These are phyloP conservation scores for Collybia nuda DNA, from an alignment of 768 basidiomycete genomes.

Conservation along the genomic window DNA sequence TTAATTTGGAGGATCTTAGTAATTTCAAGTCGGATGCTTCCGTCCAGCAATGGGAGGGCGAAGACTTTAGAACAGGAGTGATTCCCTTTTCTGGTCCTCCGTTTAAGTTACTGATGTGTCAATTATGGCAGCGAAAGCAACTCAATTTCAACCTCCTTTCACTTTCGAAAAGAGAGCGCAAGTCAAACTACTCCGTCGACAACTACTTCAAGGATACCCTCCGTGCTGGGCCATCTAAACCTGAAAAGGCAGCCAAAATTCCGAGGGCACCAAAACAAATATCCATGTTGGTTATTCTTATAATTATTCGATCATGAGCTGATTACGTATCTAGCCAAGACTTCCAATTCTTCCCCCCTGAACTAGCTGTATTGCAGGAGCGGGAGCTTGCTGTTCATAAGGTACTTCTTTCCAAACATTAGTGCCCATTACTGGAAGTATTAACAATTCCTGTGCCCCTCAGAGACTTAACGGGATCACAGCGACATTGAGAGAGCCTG, in stretches of 20 bases:
- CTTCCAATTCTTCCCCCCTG: conserved; percentile 93
- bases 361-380: conserved; percentile 81
- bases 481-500: conserved; percentile 64
- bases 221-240: conserved; percentile 74
- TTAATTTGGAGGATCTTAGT: conserved; percentile 92
- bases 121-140: conserved; percentile 50
- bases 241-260: conserved; percentile 78
- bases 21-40: conserved; percentile 96
- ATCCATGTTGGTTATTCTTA: conserved; percentile 54
- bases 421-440: not conserved
- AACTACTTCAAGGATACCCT: conserved; percentile 94
- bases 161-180: conserved; percentile 90
- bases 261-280: conserved; percentile 89
- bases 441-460: conserved; percentile 3
- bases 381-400: conserved; percentile 82
- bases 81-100: conserved; percentile 17
- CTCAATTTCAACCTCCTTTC: conserved; percentile 80
- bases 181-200: conserved; percentile 93
- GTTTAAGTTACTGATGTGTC: not conserved
- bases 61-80: conserved; percentile 83
- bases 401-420: conserved; percentile 33
- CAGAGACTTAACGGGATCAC: conserved; percentile 67
- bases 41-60: conserved; percentile 94
- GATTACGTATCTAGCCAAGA: conserved; percentile 61
- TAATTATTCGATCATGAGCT: conserved; percentile 4